Evolutionary conservation across 192 early-diverging fungal genomes (phyloP), one percentile per base, ranked within the genome.

Genomic region (Umbelopsis sp.): DNA sequence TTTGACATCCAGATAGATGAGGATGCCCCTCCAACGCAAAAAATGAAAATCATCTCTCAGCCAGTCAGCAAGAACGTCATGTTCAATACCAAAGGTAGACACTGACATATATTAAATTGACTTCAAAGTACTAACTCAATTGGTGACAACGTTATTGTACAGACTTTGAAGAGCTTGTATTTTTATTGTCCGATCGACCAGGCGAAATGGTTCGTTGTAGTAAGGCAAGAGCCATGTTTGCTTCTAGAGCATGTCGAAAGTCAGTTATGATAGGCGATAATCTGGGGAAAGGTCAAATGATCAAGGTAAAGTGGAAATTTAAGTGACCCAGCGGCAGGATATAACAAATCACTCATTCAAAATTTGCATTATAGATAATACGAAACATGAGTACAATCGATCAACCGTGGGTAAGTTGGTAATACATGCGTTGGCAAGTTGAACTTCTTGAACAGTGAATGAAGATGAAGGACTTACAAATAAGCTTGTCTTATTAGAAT

Each of bases 231-330:
- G 71, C 77, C 7, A 87, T 95, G 80, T 94, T 94, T 87, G 96
- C 96, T 0, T 96, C 93, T 1, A 86, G 92, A 53, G 97, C 97
- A 0, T 99, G 97, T 74, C 82, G 96, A 14, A 91, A 87, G 70
- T 90, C 93, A 0, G 89, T 94, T 6, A 97, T 98, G 95, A 96
- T 99, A 76, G 97, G 97, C 3, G 86, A 91, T 71, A 77, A 90
- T 41, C 75, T 99, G 70, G 87, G 86, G 11, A 70, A 77, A 45
- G 66, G 73, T 5, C 83, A 93, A 68, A 97, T 97, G 95, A 75
- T 71, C 26, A 84, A 88, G 79, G 88, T 88, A 69, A 66, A 50
- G 66, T 32, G 11, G 65, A 73, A 41, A n/a, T 10, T 56, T 45
- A 45, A 25, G 7, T 45, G 21, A 22, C 34, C 24, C 31, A 34